phyloP scores from a whole-genome alignment of 2,329 filamentous ascomycete genomes.

The Ophiostoma sp. region DNA sequence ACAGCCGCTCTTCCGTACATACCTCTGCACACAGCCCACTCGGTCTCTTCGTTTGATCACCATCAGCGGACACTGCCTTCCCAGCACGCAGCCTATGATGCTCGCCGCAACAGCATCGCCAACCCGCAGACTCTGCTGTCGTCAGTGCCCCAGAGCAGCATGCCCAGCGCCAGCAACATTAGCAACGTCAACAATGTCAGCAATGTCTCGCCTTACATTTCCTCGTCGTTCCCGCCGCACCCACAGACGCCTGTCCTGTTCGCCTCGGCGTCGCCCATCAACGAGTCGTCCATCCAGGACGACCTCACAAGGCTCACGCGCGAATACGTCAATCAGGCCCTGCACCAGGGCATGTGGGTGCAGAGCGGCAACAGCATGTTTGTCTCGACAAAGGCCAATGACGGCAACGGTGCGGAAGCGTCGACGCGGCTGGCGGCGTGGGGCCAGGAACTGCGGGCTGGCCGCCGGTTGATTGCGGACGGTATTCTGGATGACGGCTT shows the following conservation, averaged over 20 bases:
- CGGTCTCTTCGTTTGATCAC: neutral
- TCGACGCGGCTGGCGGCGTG: slow-evolving; percentile 30
- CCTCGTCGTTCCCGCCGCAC: neutral
- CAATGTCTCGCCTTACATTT: neutral
- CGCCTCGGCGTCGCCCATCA: neutral
- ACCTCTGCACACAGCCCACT: neutral
- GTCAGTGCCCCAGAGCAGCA: neutral
- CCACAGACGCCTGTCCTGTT: neutral
- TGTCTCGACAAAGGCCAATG: neutral
- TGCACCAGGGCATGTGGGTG: slow-evolving; percentile 32
- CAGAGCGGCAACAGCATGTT: slow-evolving; percentile 23
- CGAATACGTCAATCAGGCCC: slow-evolving; percentile 32
- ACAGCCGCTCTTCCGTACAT: neutral
- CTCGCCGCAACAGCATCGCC: neutral
- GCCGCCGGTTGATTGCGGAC: slow-evolving; percentile 29
- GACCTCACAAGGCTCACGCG: slow-evolving; percentile 32
- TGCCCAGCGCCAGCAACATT: slow-evolving; percentile 4
- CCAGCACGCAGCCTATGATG: neutral
- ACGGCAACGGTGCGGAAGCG: slow-evolving; percentile 23
- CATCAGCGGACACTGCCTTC: neutral
- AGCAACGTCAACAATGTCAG: neutral
- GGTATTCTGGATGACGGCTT: slow-evolving; percentile 30
- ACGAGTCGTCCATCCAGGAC: slow-evolving; percentile 24
- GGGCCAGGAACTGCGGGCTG: slow-evolving; percentile 31
- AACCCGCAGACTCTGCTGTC: neutral